Percentiles rank a stretch among this genome's conserved stretches.
phyloP scores from a whole-genome alignment of 2,329 filamentous ascomycete species.

The Epichloe uncinata region DNA sequence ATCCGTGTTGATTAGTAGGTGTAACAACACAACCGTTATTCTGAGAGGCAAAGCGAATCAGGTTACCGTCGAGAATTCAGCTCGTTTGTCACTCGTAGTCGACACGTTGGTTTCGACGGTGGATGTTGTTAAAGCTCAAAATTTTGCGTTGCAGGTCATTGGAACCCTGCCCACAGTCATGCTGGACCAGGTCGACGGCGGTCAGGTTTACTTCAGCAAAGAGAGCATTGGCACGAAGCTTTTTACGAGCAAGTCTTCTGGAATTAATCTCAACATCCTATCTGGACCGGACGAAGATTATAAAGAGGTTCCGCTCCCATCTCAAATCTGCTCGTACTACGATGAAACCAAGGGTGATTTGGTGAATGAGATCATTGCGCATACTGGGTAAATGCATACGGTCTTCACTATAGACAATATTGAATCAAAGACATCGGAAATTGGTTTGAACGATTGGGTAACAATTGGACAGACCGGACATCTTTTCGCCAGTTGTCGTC shows the following conservation, averaged over 20 bases:
- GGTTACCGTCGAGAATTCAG: slow-evolving; percentile 88
- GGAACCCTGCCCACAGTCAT: slow-evolving; percentile 77
- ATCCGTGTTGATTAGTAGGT: slow-evolving; percentile 82
- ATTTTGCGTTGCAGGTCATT: slow-evolving; percentile 87
- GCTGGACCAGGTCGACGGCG: slow-evolving; percentile 87
- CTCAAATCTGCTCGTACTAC: slow-evolving; percentile 74
- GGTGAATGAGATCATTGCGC: slow-evolving; percentile 89
- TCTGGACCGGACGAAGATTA: slow-evolving; percentile 63
- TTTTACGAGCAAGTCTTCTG: slow-evolving; percentile 77
- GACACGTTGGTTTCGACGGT: slow-evolving; percentile 83
- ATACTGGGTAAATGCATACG: slow-evolving; percentile 51
- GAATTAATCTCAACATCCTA: slow-evolving; percentile 78
- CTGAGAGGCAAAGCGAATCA: slow-evolving; percentile 91
- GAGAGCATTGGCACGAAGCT: slow-evolving; percentile 68
- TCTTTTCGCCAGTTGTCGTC: neutral
- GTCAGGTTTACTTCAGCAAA: slow-evolving; percentile 72
- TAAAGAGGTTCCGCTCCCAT: slow-evolving; percentile 74
- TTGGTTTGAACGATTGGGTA: neutral
- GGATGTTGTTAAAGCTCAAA: slow-evolving; percentile 89
- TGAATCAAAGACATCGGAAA: neutral
- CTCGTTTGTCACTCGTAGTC: slow-evolving; percentile 69
- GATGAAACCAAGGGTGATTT: slow-evolving; percentile 57
- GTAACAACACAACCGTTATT: slow-evolving; percentile 81
- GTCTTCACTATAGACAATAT: neutral
- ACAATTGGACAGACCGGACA: neutral